Percentiles rank a stretch among this genome's conserved stretches.
phyloP scores from a whole-genome alignment of 768 basidiomycete species.

The Lactarius evosmus region DNA sequence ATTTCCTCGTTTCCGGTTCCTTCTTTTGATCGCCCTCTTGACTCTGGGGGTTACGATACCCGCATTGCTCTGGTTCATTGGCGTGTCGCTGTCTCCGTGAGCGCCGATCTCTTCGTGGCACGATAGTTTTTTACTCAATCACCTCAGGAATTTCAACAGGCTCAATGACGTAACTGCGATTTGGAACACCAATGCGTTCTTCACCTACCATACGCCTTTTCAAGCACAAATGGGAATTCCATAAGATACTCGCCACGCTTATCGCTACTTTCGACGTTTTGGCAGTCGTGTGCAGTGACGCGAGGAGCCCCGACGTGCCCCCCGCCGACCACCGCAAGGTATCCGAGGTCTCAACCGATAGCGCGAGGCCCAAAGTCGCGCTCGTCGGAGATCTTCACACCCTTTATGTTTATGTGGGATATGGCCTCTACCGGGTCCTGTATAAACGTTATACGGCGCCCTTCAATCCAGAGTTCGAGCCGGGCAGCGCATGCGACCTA shows the following conservation, averaged over 20 bases:
- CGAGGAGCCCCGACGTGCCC: constrained; percentile 33
- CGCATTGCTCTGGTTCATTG: constrained; percentile 70
- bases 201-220: constrained; percentile 80
- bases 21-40: constrained; percentile 34
- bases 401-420: constrained; percentile 64
- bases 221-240: constrained; percentile 56
- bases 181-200: constrained; percentile 90
- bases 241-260: constrained; percentile 65
- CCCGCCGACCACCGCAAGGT: constrained; percentile 18
- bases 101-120: constrained; percentile 32
- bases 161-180: constrained; percentile 76
- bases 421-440: constrained; percentile 77
- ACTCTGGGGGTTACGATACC: constrained; percentile 62
- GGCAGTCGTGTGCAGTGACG: constrained; percentile 75
- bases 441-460: constrained; percentile 80
- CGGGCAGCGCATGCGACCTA: constrained; percentile 44
- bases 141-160: constrained; percentile 38
- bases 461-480: constrained; percentile 52
- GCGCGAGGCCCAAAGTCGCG: constrained; percentile 44
- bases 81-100: constrained; percentile 69
- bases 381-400: constrained; percentile 73
- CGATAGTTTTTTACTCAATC: neutral
- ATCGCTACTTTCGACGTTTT: constrained; percentile 80
- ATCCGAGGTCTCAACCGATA: constrained; percentile 7
- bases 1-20: constrained; percentile 39